Base-by-base conservation (phyloP, 2,329 filamentous ascomycete genomes). In the Calonectria pseudoreteaudii region DNA sequence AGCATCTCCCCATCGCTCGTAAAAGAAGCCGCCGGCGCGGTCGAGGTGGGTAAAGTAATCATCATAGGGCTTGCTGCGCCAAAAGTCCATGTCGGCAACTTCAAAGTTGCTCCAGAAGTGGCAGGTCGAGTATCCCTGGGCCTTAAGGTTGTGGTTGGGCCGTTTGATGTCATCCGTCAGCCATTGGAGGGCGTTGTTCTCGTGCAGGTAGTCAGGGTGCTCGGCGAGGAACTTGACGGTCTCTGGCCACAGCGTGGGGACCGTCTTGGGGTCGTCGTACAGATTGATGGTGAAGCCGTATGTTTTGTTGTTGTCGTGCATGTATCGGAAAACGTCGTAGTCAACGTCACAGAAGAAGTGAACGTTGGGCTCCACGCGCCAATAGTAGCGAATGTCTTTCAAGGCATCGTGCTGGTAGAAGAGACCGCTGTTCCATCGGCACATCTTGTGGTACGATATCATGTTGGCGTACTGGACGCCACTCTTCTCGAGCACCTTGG, bases 21-120 rank as follows among this genome's bases (percentile, higher is more conserved):
- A 99, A 85, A 98, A 99, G 90, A 99, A 99, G 30, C 97, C 97
- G 47, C 97, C 97, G 0, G 96, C 95, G 26, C 94, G 96, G 94
- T 99, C 97, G 41, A 99, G 90, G 84, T 98, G 95, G 82, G 98
- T 93, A 83, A 99, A 99, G 85, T 98, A 99, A 76, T 97, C 95
- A 82, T 98, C 94, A 83, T 99, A 99, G 58, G 92, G 90, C 83
- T 96, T 91, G 82, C 95, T 94, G 64, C 97, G 90, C 94, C 95
- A 99, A 85, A 99, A 98, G 76, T 91, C 91, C 90, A 99, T 91
- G 84, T 98, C 95, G 60, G 91, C 96, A 80, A 99, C 96, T 86
- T 99, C 97, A 80, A 99, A 99, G 85, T 99, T 99, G 81, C 93
- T 97, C 97, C 97, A 99, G 88, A 99, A 99, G 85, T 99, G 97